phyloP scores from a whole-genome alignment of 1,139 yeast species.

The Pichia sp. region DNA sequence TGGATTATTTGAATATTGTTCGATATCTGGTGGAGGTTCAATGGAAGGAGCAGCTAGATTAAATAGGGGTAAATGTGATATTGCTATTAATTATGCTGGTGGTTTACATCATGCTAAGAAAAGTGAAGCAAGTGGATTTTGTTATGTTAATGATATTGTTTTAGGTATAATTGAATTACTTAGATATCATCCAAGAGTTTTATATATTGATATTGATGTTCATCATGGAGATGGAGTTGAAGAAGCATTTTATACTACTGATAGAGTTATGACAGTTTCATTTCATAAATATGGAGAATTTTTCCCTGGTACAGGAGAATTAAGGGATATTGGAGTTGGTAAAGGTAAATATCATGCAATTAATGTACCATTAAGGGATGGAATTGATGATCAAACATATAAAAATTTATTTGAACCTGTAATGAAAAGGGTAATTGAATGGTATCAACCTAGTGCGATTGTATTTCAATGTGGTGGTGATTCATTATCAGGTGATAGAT shows the following conservation, averaged over 20 bases:
- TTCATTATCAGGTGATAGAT: conserved; percentile 83
- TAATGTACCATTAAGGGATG: conserved; percentile 92
- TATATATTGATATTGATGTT: conserved; percentile 89
- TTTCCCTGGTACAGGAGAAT: conserved; percentile 93
- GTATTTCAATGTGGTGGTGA: conserved; percentile 98
- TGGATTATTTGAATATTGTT: conserved; percentile 82
- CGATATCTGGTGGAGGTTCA: conserved; percentile 86
- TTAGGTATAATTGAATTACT: conserved; percentile 75
- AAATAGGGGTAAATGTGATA: conserved; percentile 79
- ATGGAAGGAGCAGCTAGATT: conserved; percentile 87
- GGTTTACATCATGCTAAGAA: conserved; percentile 97
- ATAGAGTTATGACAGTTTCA: conserved; percentile 90
- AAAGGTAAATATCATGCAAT: conserved; percentile 80
- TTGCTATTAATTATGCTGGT: conserved; percentile 96
- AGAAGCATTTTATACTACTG: conserved; percentile 93
- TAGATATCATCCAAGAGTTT: conserved; percentile 81
- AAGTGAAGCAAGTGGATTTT: conserved; percentile 88
- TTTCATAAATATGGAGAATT: conserved; percentile 95
- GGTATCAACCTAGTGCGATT: conserved; percentile 81
- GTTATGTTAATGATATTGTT: conserved; percentile 92
- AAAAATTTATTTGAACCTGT: conserved; percentile 85
- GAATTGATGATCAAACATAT: conserved; percentile 91
- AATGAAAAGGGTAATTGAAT: conserved; percentile 50
- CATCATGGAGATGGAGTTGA: conserved; percentile 99
- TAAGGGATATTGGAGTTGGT: conserved; percentile 81